phyloP scores from a whole-genome alignment of 306 rosid genomes.

The Lathyrus aphaca region DNA sequence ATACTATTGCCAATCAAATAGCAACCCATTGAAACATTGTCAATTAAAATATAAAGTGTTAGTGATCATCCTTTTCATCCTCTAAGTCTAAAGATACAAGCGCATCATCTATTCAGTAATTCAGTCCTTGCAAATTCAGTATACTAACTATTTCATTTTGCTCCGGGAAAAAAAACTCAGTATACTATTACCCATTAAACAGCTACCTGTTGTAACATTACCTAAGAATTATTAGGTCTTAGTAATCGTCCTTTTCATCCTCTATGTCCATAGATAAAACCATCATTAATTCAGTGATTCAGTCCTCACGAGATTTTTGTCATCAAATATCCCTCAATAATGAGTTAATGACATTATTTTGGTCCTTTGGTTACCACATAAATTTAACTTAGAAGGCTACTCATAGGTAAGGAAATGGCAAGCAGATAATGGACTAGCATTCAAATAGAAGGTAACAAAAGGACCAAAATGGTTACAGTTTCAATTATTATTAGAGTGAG shows the following conservation, averaged over 20 bases:
- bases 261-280: constrained; percentile 14
- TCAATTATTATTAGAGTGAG: constrained; percentile 4
- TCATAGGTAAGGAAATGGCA: constrained; percentile 7
- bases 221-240: not conserved
- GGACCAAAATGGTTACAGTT: constrained; percentile 16
- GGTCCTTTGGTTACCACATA: constrained; percentile 20
- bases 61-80: not conserved
- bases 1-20: constrained; percentile 16
- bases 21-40: constrained; percentile 21
- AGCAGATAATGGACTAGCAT: not conserved
- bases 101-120: constrained; percentile 1
- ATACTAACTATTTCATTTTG: not conserved
- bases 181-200: constrained; percentile 13
- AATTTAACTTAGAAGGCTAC: constrained; percentile 8
- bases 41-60: constrained; percentile 2
- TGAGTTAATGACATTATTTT: constrained; percentile 6
- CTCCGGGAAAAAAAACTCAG: constrained; percentile 2
- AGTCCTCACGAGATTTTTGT: not conserved
- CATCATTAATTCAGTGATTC: constrained; percentile 14
- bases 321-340: constrained; percentile 2
- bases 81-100: constrained; percentile 17
- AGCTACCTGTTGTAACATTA: constrained; percentile 1
- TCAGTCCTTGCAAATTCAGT: not conserved
- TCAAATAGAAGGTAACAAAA: constrained; percentile 13
- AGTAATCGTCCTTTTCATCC: not conserved